phyloP scores from a whole-genome alignment of 179 eudicot species.

The Beta corolliflora region DNA sequence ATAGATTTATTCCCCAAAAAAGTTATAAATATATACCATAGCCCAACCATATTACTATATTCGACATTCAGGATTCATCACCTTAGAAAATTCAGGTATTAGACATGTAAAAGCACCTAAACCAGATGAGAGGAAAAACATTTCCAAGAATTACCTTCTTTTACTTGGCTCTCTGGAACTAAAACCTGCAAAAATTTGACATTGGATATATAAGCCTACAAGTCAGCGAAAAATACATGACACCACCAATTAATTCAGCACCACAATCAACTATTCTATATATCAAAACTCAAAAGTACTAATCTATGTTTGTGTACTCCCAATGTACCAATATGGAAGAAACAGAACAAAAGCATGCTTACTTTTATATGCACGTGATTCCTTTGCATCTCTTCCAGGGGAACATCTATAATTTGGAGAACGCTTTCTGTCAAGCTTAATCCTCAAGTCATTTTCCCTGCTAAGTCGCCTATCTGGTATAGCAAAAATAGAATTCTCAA shows the following conservation, averaged over 20 bases:
- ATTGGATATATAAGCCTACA: slow-evolving; percentile 5
- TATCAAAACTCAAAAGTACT: neutral
- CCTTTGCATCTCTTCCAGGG: slow-evolving; percentile 57
- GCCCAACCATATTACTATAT: neutral
- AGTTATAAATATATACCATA: neutral
- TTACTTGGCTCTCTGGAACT: slow-evolving; percentile 44
- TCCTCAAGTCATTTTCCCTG: slow-evolving; percentile 63
- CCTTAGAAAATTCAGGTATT: neutral
- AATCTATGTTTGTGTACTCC: neutral
- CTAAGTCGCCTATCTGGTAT: slow-evolving; percentile 63
- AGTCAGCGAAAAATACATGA: neutral
- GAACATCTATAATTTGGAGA: slow-evolving; percentile 67
- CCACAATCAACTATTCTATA: neutral
- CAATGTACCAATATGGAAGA: neutral
- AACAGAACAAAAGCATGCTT: slow-evolving; percentile 33
- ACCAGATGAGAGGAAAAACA: slow-evolving; percentile 5
- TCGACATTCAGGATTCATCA: neutral
- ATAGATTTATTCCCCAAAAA: neutral
- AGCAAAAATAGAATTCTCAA: slow-evolving; percentile 22
- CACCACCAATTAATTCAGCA: neutral
- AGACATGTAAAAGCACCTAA: neutral
- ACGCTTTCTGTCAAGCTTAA: slow-evolving; percentile 69
- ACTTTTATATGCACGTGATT: slow-evolving; percentile 53
- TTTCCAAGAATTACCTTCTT: slow-evolving; percentile 44
- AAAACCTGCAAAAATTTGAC: slow-evolving; percentile 45